phyloP scores from a whole-genome alignment of 768 basidiomycete species.

The Panus rudis region DNA sequence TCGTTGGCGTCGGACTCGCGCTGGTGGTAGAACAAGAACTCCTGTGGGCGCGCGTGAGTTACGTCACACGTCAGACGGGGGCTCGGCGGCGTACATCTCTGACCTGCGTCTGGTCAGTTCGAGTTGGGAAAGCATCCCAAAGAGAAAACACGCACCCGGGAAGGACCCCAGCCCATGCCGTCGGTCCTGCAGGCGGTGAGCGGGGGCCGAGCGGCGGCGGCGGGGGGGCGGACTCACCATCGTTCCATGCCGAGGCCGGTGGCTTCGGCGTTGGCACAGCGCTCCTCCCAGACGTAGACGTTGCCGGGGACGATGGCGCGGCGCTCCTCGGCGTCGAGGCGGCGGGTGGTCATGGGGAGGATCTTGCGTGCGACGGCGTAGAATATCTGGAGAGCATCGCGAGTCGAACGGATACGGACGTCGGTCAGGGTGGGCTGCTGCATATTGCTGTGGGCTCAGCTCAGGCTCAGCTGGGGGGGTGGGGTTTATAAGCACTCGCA shows the following conservation, averaged over 20 bases:
- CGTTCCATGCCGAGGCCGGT: conserved; percentile 84
- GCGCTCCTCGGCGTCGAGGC: conserved; percentile 78
- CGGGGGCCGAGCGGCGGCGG: conserved; percentile 10
- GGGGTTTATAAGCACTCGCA: no score
- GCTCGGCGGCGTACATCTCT: not conserved
- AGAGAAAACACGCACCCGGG: conserved; percentile 47
- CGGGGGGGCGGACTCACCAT: conserved; percentile 38
- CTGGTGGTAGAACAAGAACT: conserved; percentile 52
- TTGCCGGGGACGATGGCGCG: conserved; percentile 59
- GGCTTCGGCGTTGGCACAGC: conserved; percentile 72
- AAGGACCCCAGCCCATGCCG: conserved; percentile 82
- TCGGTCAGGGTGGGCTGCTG: conserved; percentile 71
- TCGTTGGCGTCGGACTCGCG: conserved; percentile 36
- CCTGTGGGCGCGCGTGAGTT: conserved; percentile 23
- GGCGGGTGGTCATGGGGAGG: conserved; percentile 72
- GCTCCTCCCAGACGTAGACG: conserved; percentile 87
- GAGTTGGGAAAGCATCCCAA: not conserved
- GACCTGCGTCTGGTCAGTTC: not conserved
- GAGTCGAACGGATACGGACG: conserved; percentile 70
- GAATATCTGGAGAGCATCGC: conserved; percentile 79
- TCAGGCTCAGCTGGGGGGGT: conserved; percentile 15
- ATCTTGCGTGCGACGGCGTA: conserved; percentile 62
- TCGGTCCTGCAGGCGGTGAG: conserved; percentile 46
- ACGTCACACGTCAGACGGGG: not conserved
- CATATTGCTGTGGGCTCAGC: conserved; percentile 34